Percentiles rank a stretch among this genome's conserved stretches.
These are phyloP conservation scores for Bretziella fagacearum DNA, from an alignment of 2,329 filamentous ascomycete species.

Conservation along the genomic window DNA sequence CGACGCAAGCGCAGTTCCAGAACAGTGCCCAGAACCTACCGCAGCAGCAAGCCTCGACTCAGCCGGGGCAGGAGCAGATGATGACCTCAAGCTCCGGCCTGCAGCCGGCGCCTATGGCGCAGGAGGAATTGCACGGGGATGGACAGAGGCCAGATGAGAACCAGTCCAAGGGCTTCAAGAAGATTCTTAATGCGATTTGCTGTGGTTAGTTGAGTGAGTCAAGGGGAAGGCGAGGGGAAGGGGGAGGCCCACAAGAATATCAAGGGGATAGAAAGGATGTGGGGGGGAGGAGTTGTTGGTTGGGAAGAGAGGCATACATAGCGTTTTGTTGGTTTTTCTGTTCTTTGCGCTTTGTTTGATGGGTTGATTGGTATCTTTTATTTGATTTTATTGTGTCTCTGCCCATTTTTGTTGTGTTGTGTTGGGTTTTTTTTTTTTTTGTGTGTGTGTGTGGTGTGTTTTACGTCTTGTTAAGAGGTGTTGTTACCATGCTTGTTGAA, in stretches of 20 bases:
- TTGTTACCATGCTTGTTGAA: too few species aligned
- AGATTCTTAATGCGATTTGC: slow-evolving; percentile 83
- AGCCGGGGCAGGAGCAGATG: slow-evolving; percentile 42
- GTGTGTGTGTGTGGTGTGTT: neutral
- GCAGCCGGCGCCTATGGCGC: slow-evolving; percentile 42
- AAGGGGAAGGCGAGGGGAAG: neutral
- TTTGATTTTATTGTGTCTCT: neutral
- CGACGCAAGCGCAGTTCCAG: slow-evolving; percentile 91
- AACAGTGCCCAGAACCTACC: slow-evolving; percentile 82
- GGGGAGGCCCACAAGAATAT: neutral
- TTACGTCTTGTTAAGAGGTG: neutral
- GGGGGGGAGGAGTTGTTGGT: neutral
- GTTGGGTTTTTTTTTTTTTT: neutral
- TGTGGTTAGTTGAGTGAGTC: slow-evolving; percentile 44
- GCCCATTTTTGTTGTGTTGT: neutral
- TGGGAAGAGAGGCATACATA: slow-evolving; percentile 4
- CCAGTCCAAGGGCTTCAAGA: slow-evolving; percentile 61
- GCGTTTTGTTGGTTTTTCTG: slow-evolving; percentile 15
- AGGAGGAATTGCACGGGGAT: slow-evolving; percentile 28
- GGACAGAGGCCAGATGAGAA: slow-evolving; percentile 10
- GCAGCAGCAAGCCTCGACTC: slow-evolving; percentile 23
- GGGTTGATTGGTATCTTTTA: slow-evolving; percentile 11
- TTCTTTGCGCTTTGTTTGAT: slow-evolving; percentile 16
- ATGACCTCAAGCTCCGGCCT: slow-evolving; percentile 34
- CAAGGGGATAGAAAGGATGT: neutral